phyloP scores from a whole-genome alignment of 2,329 filamentous ascomycete species.

The Fusarium albidum region DNA sequence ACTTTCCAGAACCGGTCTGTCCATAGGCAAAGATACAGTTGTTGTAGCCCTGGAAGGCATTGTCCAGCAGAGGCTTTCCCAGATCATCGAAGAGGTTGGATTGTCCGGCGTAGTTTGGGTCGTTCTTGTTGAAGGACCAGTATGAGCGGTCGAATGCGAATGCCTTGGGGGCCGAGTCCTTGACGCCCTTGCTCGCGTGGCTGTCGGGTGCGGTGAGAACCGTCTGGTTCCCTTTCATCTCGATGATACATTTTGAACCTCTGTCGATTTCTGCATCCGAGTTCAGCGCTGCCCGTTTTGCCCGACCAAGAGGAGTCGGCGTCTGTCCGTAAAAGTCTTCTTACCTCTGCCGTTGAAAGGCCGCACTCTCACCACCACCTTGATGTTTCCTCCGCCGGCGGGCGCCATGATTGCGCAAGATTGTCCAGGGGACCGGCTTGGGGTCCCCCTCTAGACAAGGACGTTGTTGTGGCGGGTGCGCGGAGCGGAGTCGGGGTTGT shows the following conservation, averaged over 20 bases:
- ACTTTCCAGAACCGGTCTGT: conserved; percentile 98
- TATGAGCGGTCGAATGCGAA: conserved; percentile 98
- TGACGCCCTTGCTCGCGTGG: conserved; percentile 68
- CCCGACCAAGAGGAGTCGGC: not conserved
- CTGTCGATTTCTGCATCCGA: conserved; percentile 78
- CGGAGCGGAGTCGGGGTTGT: conserved; percentile 32
- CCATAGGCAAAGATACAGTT: conserved; percentile 99
- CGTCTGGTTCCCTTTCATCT: conserved; percentile 95
- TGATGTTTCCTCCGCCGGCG: conserved; percentile 92
- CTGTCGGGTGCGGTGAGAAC: conserved; percentile 78
- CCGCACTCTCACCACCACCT: conserved; percentile 96
- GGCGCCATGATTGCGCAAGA: conserved; percentile 50
- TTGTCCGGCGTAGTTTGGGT: conserved; percentile 86
- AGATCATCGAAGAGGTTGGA: conserved; percentile 88
- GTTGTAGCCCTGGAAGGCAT: conserved; percentile 98
- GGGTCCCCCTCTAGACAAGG: conserved; percentile 45
- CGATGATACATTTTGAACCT: conserved; percentile 93
- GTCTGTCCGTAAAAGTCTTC: conserved; percentile 42
- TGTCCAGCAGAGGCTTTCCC: conserved; percentile 90
- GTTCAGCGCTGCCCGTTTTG: conserved; percentile 29
- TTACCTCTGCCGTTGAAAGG: conserved; percentile 96
- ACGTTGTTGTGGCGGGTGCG: conserved; percentile 40
- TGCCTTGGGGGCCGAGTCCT: conserved; percentile 77
- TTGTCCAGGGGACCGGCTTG: conserved; percentile 46
- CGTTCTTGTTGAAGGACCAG: conserved; percentile 92